Evolutionary conservation across 306 rosid species (phyloP).

Genomic region (Ormosia emarginata): DNA sequence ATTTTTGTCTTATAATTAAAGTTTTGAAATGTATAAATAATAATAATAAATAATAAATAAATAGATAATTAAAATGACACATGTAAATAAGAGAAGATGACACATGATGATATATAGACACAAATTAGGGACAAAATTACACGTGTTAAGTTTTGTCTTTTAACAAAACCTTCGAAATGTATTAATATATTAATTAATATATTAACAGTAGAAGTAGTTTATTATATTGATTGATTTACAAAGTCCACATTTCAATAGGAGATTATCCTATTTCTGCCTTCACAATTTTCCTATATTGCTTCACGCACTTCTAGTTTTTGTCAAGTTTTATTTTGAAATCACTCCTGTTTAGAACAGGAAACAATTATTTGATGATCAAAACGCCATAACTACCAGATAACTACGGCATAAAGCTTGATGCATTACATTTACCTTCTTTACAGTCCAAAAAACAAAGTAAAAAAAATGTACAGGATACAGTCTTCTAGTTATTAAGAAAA

Average conservation of each 20-base stretch:
- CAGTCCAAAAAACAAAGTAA: constrained; percentile 17
- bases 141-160: too few relatives aligned
- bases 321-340: neutral
- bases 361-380: neutral
- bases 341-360: constrained; percentile 1
- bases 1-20: too few relatives aligned
- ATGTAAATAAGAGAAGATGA: too few relatives aligned
- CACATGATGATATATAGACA: too few relatives aligned
- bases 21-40: too few relatives aligned
- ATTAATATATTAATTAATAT: too few relatives aligned
- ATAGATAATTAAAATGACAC: too few relatives aligned
- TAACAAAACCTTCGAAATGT: too few relatives aligned
- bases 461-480: neutral
- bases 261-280: neutral
- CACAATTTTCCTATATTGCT: neutral
- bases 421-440: constrained; percentile 30
- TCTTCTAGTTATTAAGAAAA: constrained; percentile 53
- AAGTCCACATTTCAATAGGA: neutral
- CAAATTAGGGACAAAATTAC: too few relatives aligned
- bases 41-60: too few relatives aligned
- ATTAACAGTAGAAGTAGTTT: too few relatives aligned
- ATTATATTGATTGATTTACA: neutral
- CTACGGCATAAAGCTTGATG: constrained; percentile 3
- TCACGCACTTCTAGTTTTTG: neutral
- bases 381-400: neutral